These are phyloP conservation scores for Elymus sibiricus DNA, from an alignment of 176 grass and related monocot genomes.

Conservation along the genomic window DNA sequence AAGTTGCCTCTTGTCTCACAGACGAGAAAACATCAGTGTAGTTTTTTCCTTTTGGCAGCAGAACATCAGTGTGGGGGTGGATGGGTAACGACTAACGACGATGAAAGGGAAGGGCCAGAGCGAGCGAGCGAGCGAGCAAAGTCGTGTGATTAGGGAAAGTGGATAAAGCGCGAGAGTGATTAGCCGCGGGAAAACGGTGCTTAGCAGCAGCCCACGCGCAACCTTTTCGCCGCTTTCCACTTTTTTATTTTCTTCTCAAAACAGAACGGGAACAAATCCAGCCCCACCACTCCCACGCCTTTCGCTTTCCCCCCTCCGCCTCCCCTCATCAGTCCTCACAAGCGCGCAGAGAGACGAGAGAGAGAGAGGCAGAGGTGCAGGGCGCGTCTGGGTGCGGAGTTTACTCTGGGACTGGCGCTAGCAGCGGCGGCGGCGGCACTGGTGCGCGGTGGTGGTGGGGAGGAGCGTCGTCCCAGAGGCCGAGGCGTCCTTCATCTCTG, in stretches of 20 bases:
- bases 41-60: neutral
- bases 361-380: neutral
- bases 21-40: neutral
- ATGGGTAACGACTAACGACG: neutral
- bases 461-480: neutral
- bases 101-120: neutral
- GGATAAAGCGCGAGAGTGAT: conserved; percentile 15
- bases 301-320: conserved; percentile 33
- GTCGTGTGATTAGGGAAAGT: conserved; percentile 22
- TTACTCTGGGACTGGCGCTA: conserved; percentile 18
- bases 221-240: neutral
- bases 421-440: neutral
- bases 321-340: conserved; percentile 10
- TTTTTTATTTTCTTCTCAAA: neutral
- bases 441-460: conserved; percentile 28
- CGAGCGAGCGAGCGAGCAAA: conserved; percentile 17
- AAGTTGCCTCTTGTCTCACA: neutral
- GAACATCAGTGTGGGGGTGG: neutral
- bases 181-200: conserved; percentile 10
- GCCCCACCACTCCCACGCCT: conserved; percentile 17
- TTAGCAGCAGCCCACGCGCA: conserved; percentile 12
- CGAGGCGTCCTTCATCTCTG: neutral
- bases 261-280: conserved; percentile 22
- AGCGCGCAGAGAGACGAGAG: neutral
- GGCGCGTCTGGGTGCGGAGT: conserved; percentile 1